Percentiles rank a stretch among this genome's conserved stretches.
Conservation (phyloP, 371 early-diverging fungal species). For the Blastocladiella emersonii region DNA sequence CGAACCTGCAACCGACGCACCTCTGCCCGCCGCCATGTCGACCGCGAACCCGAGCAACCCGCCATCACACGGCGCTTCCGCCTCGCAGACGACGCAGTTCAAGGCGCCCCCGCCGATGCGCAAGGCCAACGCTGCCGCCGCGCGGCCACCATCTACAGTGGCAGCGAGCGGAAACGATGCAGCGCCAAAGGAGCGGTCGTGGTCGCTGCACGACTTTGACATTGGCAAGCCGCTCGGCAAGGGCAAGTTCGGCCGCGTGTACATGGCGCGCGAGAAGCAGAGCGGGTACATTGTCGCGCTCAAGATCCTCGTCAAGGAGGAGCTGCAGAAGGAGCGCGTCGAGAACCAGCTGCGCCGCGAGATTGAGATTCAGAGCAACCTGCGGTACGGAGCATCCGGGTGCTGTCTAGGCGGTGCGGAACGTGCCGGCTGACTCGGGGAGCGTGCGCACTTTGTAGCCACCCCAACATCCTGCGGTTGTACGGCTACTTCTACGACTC, state of each 20-base stretch:
- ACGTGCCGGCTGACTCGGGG: background rate
- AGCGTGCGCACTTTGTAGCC: constrained; percentile 34
- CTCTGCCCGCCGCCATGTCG: too few species aligned
- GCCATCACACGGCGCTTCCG: too few species aligned
- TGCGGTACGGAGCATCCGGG: constrained; percentile 40
- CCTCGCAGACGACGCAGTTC: too few species aligned
- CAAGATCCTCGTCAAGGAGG: constrained; percentile 80
- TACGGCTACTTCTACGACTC: constrained; percentile 96
- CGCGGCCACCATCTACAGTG: too few species aligned
- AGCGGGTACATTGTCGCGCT: constrained; percentile 79
- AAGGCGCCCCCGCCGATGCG: too few species aligned
- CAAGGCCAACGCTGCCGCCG: too few species aligned
- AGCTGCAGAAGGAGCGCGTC: constrained; percentile 54
- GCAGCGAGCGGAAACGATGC: too few species aligned
- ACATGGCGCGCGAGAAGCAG: constrained; percentile 79
- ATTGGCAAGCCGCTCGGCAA: constrained; percentile 84
- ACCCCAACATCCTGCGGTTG: constrained; percentile 83
- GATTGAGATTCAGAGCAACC: constrained; percentile 91
- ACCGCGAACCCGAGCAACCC: too few species aligned
- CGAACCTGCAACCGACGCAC: too few species aligned
- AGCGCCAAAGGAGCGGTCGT: constrained; percentile 15
- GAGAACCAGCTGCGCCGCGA: constrained; percentile 87
- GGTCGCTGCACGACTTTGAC: constrained; percentile 92
- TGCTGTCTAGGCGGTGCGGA: background rate
- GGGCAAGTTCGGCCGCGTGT: constrained; percentile 97